Conservation (phyloP, 108 stramenopile genomes). For the Nannochloropsis gaditana region DNA sequence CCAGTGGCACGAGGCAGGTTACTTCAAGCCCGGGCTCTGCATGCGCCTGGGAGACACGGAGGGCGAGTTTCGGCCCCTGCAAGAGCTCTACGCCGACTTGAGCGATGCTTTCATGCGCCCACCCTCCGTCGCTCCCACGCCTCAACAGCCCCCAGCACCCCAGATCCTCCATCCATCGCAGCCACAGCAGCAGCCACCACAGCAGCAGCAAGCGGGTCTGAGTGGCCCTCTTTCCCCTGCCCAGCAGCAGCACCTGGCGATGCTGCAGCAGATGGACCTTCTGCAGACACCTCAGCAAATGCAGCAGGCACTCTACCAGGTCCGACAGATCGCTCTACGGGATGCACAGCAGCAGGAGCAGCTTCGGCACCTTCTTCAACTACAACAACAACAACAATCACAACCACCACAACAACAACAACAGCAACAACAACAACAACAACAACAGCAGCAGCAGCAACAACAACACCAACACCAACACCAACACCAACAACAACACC, state of each 20-base stretch:
- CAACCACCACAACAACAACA: not conserved
- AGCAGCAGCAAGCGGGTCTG: not conserved
- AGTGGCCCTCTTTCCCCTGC: not conserved
- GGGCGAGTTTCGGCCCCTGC: conserved; percentile 69
- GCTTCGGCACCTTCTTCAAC: not conserved
- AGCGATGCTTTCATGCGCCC: not conserved
- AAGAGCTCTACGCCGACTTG: conserved; percentile 49
- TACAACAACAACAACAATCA: conserved; percentile 23
- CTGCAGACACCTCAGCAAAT: not conserved
- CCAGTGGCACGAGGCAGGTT: conserved; percentile 94
- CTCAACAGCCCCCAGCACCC: conserved; percentile 24
- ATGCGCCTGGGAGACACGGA: conserved; percentile 63
- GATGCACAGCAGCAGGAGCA: conserved; percentile 36
- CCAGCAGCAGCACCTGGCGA: conserved; percentile 43
- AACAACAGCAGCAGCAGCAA: not conserved
- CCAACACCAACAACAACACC: not conserved
- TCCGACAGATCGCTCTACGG: conserved; percentile 24
- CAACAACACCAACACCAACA: conserved; percentile 13
- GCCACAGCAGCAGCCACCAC: conserved; percentile 45
- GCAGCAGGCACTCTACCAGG: not conserved
- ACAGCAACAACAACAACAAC: not conserved
- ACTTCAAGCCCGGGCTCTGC: conserved; percentile 86
- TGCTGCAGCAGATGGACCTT: conserved; percentile 32
- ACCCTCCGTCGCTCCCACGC: conserved; percentile 23
- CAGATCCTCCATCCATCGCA: conserved; percentile 31